phyloP scores from a whole-genome alignment of 208 protist species.

The Trypanosoma lewisi region DNA sequence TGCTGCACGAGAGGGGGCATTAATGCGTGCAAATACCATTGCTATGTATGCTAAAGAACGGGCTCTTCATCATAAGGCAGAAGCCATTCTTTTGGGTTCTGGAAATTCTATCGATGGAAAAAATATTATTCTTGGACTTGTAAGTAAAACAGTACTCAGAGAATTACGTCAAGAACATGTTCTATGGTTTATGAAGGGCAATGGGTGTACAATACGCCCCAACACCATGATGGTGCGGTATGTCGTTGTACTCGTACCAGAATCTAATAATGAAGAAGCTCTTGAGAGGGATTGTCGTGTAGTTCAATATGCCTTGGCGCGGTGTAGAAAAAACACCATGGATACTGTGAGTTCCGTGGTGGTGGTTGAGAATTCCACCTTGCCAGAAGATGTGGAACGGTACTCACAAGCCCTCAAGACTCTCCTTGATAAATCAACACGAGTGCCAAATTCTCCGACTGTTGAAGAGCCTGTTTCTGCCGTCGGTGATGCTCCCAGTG shows the following conservation, averaged over 20 bases:
- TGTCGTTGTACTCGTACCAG: slow-evolving; percentile 36
- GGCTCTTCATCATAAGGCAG: slow-evolving; percentile 37
- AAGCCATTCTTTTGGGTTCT: slow-evolving; percentile 50
- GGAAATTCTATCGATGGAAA: slow-evolving; percentile 60
- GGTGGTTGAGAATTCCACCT: slow-evolving; percentile 16
- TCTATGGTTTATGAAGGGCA: slow-evolving; percentile 67
- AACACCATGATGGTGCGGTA: slow-evolving; percentile 37
- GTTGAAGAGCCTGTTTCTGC: not conserved
- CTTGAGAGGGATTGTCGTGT: slow-evolving; percentile 15
- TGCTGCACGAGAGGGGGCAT: slow-evolving; percentile 4
- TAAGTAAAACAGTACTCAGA: slow-evolving; percentile 29
- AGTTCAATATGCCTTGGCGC: slow-evolving; percentile 25
- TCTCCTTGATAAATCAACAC: not conserved
- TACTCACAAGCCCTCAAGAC: slow-evolving; percentile 9
- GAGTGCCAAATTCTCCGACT: not conserved
- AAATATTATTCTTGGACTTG: slow-evolving; percentile 37
- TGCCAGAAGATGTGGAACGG: slow-evolving; percentile 8
- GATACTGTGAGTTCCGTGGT: slow-evolving; percentile 22
- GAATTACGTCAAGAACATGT: slow-evolving; percentile 26
- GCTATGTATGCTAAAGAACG: slow-evolving; percentile 35
- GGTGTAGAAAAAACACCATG: slow-evolving; percentile 12
- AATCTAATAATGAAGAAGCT: slow-evolving; percentile 1
- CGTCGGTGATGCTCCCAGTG: not conserved
- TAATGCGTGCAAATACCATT: slow-evolving; percentile 18
- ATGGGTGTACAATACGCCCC: slow-evolving; percentile 45